phyloP scores from a whole-genome alignment of 371 early-diverging fungal species.

The Mucor circinelloides region DNA sequence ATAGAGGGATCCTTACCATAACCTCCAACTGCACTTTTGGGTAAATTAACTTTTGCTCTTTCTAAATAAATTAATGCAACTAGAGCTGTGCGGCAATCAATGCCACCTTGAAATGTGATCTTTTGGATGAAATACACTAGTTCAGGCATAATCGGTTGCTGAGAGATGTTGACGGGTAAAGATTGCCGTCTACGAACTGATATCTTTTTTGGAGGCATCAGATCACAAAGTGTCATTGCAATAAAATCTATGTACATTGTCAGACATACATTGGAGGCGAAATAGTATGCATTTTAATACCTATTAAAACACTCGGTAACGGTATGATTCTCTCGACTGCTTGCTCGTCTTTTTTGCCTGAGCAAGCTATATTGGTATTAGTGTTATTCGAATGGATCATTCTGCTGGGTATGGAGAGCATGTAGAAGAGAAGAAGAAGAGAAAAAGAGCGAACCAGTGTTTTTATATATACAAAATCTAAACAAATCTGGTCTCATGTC shows the following conservation, averaged over 20 bases:
- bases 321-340: slow-evolving; percentile 1
- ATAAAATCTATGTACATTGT: slow-evolving; percentile 18
- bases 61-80: slow-evolving; percentile 47
- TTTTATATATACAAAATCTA: neutral
- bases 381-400: neutral
- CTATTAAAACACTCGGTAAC: slow-evolving; percentile 26
- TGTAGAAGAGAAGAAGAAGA: neutral
- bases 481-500: neutral
- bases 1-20: slow-evolving; percentile 3
- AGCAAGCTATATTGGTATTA: neutral
- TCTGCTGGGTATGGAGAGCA: neutral
- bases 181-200: neutral
- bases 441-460: neutral
- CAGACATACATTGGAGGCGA: neutral
- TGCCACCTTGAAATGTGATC: slow-evolving; percentile 34
- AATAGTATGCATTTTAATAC: neutral
- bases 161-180: neutral
- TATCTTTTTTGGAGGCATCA: slow-evolving; percentile 14
- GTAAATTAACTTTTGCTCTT: slow-evolving; percentile 39
- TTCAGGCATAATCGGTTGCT: slow-evolving; percentile 25
- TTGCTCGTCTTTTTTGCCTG: neutral
- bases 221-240: slow-evolving; percentile 27
- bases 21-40: slow-evolving; percentile 40
- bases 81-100: slow-evolving; percentile 38
- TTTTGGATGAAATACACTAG: slow-evolving; percentile 43